Evolutionary conservation across 176 grass and related monocot genomes (phyloP).

Genomic region (Luzula sylvatica): DNA sequence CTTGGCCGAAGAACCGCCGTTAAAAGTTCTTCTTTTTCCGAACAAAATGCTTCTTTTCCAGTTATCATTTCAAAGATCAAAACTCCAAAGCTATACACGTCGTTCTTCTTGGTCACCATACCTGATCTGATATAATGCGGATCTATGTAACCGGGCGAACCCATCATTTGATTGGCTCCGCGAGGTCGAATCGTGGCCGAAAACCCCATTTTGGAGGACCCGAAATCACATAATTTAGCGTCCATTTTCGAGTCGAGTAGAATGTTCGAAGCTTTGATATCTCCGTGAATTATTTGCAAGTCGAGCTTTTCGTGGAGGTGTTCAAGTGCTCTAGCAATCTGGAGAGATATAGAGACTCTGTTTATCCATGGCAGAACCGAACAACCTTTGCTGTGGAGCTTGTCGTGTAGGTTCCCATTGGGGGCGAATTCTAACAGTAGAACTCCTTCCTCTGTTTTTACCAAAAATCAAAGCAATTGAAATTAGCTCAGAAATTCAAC

Average conservation of each 20-base stretch:
- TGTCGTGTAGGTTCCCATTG: conserved; percentile 86
- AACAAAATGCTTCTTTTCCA: conserved; percentile 68
- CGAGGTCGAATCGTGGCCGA: conserved; percentile 66
- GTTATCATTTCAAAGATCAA: conserved; percentile 83
- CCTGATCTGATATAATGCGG: conserved; percentile 93
- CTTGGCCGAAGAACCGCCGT: conserved; percentile 38
- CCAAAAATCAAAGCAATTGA: neutral
- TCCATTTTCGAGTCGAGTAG: conserved; percentile 61
- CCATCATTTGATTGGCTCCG: conserved; percentile 46
- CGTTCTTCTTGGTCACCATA: conserved; percentile 80
- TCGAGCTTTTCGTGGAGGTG: conserved; percentile 84
- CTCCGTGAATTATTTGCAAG: conserved; percentile 83
- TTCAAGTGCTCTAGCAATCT: conserved; percentile 68
- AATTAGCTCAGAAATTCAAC: neutral
- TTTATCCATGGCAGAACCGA: conserved; percentile 55
- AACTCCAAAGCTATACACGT: conserved; percentile 96
- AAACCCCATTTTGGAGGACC: conserved; percentile 75
- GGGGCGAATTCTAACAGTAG: conserved; percentile 80
- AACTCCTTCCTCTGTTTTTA: conserved; percentile 63
- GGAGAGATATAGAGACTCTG: conserved; percentile 48
- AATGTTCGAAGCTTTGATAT: conserved; percentile 87
- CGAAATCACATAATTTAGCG: conserved; percentile 96
- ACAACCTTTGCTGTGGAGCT: conserved; percentile 35
- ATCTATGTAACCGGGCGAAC: conserved; percentile 85
- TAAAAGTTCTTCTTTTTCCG: conserved; percentile 44